Base-by-base conservation (phyloP, 2,329 filamentous ascomycete genomes). In the Fusarium mexicanum region DNA sequence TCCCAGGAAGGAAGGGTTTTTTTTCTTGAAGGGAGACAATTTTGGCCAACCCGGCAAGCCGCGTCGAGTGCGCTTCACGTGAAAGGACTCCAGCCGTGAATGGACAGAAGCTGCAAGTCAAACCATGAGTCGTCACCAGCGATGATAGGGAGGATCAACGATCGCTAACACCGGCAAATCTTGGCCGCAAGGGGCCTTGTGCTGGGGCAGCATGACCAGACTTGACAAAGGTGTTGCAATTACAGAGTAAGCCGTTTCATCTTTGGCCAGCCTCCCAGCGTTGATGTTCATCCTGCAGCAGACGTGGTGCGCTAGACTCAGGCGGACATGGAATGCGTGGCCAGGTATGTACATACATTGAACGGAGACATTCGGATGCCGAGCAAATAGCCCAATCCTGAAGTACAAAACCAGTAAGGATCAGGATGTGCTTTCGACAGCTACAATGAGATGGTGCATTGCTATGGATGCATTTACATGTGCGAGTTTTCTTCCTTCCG, bases 41-140 rank as follows among this genome's bases (percentile, higher is more conserved):
- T 64, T 74, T 70, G 66, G 61, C 47, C 70, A 71, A 68, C 71
- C 74, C 72, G 67, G 76, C 69, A 77, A 71, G 66, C 72, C 73
- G 76, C 74, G 76, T 78, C 71, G 77, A 73, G 65, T 67, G 62
- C 60, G 67, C 71, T 78, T 78, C 76, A 78, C 74, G 76, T 78
- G 76, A 73, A 64, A 58, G 26, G 59, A 47, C 58, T 63, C 46
- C 63, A 64, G 62, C 54, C 14, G 43, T 41, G 38, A 53, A 63
- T 13, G 31, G 65, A n/a, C 31, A 38, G 57, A 48, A 71, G 55
- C 60, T 46, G 51, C 41, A 55, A 64, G 46, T 29, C 44, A 48
- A 48, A 48, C 35, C 48, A 43, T 31, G 20, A 47, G 58, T 46
- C 33, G 51, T 41, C 48, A 29, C 54, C 35, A 26, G 41, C 37